Evolutionary conservation across 768 basidiomycete genomes (phyloP).

Genomic region (Candolleomyces efflorescens): DNA sequence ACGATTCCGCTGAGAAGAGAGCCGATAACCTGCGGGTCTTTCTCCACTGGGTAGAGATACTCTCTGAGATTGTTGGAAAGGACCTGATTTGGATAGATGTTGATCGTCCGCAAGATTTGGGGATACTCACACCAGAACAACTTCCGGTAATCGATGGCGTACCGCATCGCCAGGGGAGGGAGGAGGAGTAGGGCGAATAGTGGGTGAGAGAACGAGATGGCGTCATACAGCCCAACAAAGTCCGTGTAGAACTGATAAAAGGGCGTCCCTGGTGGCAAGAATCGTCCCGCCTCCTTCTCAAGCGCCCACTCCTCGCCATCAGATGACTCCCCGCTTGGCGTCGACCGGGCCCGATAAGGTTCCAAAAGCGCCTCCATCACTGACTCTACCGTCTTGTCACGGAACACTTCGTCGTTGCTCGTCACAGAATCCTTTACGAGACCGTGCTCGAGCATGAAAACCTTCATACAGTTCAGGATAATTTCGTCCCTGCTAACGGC

Average conservation of each 20-base stretch:
- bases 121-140: constrained; percentile 79
- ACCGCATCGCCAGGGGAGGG: constrained; percentile 71
- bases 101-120: constrained; percentile 60
- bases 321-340: constrained; percentile 3
- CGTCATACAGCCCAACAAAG: constrained; percentile 85
- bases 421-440: constrained; percentile 39
- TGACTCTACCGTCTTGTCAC: constrained; percentile 59
- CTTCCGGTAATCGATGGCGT: constrained; percentile 79
- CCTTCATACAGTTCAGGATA: constrained; percentile 82
- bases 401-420: constrained; percentile 67
- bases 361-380: constrained; percentile 58
- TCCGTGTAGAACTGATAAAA: constrained; percentile 96
- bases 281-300: constrained; percentile 50
- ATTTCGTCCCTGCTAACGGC: constrained; percentile 50
- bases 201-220: constrained; percentile 81
- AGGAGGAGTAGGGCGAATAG: constrained; percentile 74
- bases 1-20: constrained; percentile 59
- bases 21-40: constrained; percentile 53
- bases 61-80: constrained; percentile 49
- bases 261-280: constrained; percentile 65
- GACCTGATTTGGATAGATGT: constrained; percentile 46
- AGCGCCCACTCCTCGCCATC: constrained; percentile 26
- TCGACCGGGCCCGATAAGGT: constrained; percentile 41
- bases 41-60: constrained; percentile 72
- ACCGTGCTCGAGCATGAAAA: constrained; percentile 94